Evolutionary conservation across 768 basidiomycete species (phyloP).

Genomic region (Kwoniella shandongensis): DNA sequence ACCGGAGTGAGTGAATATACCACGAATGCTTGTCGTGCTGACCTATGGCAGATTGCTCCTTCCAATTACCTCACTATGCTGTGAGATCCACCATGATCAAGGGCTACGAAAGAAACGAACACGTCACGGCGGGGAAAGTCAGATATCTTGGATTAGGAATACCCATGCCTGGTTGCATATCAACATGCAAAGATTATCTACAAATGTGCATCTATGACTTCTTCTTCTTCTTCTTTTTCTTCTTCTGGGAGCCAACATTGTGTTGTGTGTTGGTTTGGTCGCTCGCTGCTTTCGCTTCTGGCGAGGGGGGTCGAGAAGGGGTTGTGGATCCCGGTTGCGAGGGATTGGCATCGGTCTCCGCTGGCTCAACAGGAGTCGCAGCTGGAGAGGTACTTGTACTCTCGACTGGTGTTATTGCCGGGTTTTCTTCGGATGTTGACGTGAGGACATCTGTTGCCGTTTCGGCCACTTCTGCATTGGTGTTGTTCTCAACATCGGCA

Average conservation of each 20-base stretch:
- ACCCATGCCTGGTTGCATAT: background rate
- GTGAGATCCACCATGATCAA: constrained; percentile 6
- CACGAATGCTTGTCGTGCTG: background rate
- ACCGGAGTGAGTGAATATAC: constrained; percentile 42
- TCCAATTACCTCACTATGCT: constrained; percentile 50
- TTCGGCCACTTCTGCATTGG: background rate
- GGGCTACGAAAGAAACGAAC: background rate
- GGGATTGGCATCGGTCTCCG: background rate
- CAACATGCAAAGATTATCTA: background rate
- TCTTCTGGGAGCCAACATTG: constrained; percentile 15
- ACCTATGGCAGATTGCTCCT: constrained; percentile 43
- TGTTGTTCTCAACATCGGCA: background rate
- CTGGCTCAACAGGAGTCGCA: background rate
- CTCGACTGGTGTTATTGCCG: background rate
- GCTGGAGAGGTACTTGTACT: background rate
- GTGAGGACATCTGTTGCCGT: background rate
- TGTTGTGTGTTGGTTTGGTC: constrained; percentile 1
- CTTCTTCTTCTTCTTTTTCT: constrained; percentile 38
- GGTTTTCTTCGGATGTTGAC: too few relatives aligned
- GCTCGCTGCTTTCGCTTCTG: constrained; percentile 1
- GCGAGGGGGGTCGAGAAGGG: constrained; percentile 16
- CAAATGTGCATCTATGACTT: constrained; percentile 1
- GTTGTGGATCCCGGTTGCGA: constrained; percentile 3
- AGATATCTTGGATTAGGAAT: constrained; percentile 1
- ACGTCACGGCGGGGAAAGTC: background rate